Conservation (phyloP, 345 rosid genomes). For the Punica granatum region DNA sequence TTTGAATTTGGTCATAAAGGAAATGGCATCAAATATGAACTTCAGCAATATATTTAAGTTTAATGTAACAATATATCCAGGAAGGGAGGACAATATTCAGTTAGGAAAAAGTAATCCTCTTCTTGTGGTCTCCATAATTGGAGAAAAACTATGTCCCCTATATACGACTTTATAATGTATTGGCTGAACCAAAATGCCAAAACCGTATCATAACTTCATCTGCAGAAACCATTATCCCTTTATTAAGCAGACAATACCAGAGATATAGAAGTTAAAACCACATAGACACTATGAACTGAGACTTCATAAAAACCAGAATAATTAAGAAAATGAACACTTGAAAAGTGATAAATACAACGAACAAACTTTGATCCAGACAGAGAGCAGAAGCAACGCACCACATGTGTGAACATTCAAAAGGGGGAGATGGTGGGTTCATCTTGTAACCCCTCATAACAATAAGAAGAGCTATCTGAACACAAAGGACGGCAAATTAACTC, state of each 20-base stretch:
- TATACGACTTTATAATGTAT: background rate
- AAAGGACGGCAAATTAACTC: slow-evolving; percentile 17
- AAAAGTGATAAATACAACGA: background rate
- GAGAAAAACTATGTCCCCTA: background rate
- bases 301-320: background rate
- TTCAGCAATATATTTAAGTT: background rate
- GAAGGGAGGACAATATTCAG: background rate
- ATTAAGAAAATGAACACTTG: background rate
- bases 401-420: slow-evolving; percentile 96
- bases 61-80: background rate
- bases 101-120: background rate
- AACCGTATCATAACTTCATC: background rate
- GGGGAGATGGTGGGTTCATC: slow-evolving; percentile 96
- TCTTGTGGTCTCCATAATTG: background rate
- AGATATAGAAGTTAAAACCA: background rate
- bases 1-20: background rate
- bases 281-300: background rate
- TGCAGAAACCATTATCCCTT: background rate
- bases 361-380: background rate
- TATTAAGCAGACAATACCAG: background rate
- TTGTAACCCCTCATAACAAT: slow-evolving; percentile 83
- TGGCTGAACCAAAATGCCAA: background rate
- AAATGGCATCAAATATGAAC: background rate
- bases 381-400: slow-evolving; percentile 46
- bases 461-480: slow-evolving; percentile 83